phyloP scores from a whole-genome alignment of 1,139 yeast species.

The Kluyveromyces marxianus region DNA sequence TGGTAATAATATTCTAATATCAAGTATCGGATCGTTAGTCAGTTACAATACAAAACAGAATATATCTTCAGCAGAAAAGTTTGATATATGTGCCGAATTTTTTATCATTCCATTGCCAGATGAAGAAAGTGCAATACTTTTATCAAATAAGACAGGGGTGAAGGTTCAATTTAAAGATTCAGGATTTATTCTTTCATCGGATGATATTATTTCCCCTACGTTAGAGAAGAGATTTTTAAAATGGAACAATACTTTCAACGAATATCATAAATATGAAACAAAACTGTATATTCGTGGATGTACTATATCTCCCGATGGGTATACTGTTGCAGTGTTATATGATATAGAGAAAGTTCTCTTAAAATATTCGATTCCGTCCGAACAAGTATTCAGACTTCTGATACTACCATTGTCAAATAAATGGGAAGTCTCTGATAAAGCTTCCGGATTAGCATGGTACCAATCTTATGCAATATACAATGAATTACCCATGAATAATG shows the following conservation, averaged over 20 bases:
- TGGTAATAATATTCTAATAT: slow-evolving; percentile 11
- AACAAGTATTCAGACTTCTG: slow-evolving; percentile 24
- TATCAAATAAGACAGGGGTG: slow-evolving; percentile 20
- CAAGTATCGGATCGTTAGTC: slow-evolving; percentile 16
- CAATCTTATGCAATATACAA: slow-evolving; percentile 31
- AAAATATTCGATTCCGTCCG: slow-evolving; percentile 32
- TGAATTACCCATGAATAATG: slow-evolving; percentile 12
- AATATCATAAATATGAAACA: slow-evolving; percentile 25
- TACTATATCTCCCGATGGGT: slow-evolving; percentile 29
- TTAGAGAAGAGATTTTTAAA: slow-evolving; percentile 23
- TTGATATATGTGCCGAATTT: slow-evolving; percentile 17
- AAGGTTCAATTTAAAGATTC: slow-evolving; percentile 12
- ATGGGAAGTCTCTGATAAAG: slow-evolving; percentile 21
- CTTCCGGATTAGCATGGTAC: slow-evolving; percentile 31
- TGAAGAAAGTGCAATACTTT: slow-evolving; percentile 13
- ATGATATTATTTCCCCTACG: slow-evolving; percentile 21
- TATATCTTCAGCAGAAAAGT: slow-evolving; percentile 3
- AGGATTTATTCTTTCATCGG: slow-evolving; percentile 11
- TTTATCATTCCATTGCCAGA: slow-evolving; percentile 19
- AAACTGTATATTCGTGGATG: slow-evolving; percentile 26
- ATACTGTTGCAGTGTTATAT: slow-evolving; percentile 30
- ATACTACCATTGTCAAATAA: slow-evolving; percentile 26
- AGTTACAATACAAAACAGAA: slow-evolving; percentile 9
- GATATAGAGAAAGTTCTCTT: slow-evolving; percentile 29
- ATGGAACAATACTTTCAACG: slow-evolving; percentile 26